Evolutionary conservation across 116 monocot species (phyloP), one percentile per base, ranked within the genome.

Genomic region (Trichopus zeylanicus): DNA sequence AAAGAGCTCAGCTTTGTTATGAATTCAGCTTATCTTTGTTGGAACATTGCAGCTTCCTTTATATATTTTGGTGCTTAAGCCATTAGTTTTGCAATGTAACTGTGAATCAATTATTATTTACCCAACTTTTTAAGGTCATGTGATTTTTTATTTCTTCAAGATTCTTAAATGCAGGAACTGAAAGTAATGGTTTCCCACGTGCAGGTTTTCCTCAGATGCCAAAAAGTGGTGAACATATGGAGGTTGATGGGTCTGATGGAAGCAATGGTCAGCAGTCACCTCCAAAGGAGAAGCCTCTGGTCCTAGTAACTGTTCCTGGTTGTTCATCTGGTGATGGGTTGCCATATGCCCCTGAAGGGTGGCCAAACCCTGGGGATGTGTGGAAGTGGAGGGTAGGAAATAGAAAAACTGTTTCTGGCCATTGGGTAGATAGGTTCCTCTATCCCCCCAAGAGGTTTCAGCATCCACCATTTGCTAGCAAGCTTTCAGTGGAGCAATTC

Each of bases 291-390:
- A 54, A 42, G 12, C 25, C 25, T 23, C 25, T 73, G 29, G 69
- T 65, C 62, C 31, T 52, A 6, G 39, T 46, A 49, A 73, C 85
- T 38, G 85, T 77, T 49, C 38, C 30, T 37, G 54, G 29, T 48
- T 34, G 67, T 76, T 56, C 82, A 26, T 76, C 67, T 26, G 87
- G 87, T 53, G 55, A 49, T 46, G 87, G 87, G 57, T 61, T 87
- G 32, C 87, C 83, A 46, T 88, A 77, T 66, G 87, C 87, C 49
- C 87, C 87, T 59, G 83, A 73, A 73, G 60, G 64, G 62, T 88
- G 82, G 82, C 87, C 87, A 21, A 18, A 21, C 59, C 66, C 62
- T 56, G 87, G 83, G 46, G 87, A 88, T 74, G 39, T 37, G 21
- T 88, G 87, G 87, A 46, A 56, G 22, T 88, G 87, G 83, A 75